Evolutionary conservation across 2,329 filamentous ascomycete species (phyloP).

Genomic region (Shiraia sp.): DNA sequence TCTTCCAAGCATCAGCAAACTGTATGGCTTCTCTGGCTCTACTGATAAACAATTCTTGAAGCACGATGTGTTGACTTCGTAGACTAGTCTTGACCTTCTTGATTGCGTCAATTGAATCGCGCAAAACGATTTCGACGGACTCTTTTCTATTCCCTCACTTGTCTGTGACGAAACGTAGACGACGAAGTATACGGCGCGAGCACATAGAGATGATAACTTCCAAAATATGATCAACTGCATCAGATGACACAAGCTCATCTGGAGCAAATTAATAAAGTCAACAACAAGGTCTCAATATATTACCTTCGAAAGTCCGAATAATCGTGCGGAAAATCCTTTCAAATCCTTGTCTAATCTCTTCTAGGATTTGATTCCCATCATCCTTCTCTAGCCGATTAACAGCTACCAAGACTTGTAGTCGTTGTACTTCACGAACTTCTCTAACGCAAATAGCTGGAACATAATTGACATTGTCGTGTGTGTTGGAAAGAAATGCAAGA

Average conservation of each 20-base stretch:
- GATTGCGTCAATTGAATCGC: too few species aligned
- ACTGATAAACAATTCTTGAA: constrained; percentile 5
- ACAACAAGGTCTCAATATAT: too few species aligned
- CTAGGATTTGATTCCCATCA: constrained; percentile 1
- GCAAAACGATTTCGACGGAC: background rate
- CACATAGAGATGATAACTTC: constrained; percentile 15
- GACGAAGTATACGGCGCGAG: constrained; percentile 12
- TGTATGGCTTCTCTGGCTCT: constrained; percentile 15
- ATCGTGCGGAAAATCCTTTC: constrained; percentile 3
- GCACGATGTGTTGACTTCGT: too few species aligned
- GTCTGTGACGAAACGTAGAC: constrained; percentile 9
- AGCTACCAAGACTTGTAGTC: constrained; percentile 7
- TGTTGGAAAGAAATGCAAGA: constrained; percentile 9
- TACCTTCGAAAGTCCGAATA: too few species aligned
- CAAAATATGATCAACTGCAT: constrained; percentile 9
- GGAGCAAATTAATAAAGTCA: too few species aligned
- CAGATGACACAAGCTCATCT: too few species aligned
- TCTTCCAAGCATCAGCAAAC: constrained; percentile 13
- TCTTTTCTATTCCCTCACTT: too few species aligned
- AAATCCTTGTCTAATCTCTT: constrained; percentile 3
- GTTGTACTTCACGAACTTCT: background rate
- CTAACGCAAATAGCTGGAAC: constrained; percentile 11
- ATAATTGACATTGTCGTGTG: constrained; percentile 6
- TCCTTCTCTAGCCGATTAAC: constrained; percentile 1
- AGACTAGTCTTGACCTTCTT: too few species aligned